phyloP scores from a whole-genome alignment of 257 asterid genomes.

The Thymus mandschuricus region DNA sequence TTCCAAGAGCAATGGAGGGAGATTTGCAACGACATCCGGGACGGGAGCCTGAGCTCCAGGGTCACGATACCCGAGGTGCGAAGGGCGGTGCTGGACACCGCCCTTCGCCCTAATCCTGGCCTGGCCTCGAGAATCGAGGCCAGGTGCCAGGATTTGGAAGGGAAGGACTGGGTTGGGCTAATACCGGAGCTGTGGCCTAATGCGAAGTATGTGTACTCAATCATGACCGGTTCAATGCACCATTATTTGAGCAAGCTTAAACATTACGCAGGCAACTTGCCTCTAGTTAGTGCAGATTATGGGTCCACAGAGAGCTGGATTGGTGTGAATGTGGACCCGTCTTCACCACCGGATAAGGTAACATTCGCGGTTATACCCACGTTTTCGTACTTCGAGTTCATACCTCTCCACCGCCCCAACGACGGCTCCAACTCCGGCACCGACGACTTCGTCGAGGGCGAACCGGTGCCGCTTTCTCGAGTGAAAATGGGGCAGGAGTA shows the following conservation, averaged over 20 bases:
- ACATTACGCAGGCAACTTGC: constrained; percentile 66
- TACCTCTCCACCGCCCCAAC: constrained; percentile 57
- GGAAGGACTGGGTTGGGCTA: constrained; percentile 50
- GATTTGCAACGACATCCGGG: constrained; percentile 51
- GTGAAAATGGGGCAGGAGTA: constrained; percentile 70
- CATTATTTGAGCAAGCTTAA: constrained; percentile 63
- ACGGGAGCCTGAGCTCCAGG: constrained; percentile 56
- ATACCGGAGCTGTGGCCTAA: constrained; percentile 75
- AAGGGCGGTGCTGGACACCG: constrained; percentile 45
- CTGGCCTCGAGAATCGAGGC: constrained; percentile 50
- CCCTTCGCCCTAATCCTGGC: constrained; percentile 46
- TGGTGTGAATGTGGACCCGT: constrained; percentile 75
- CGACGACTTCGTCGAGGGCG: constrained; percentile 60
- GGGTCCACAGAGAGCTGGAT: constrained; percentile 92
- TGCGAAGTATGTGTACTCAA: constrained; percentile 70
- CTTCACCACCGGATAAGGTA: constrained; percentile 64
- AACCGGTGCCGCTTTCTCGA: constrained; percentile 60
- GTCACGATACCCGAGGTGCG: constrained; percentile 42
- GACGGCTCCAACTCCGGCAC: background rate
- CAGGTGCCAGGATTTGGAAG: constrained; percentile 51
- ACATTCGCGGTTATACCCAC: constrained; percentile 66
- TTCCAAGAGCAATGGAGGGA: constrained; percentile 68
- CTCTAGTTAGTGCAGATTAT: constrained; percentile 80
- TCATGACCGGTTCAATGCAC: constrained; percentile 87
- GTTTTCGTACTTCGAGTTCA: constrained; percentile 77